Base-by-base conservation (phyloP, 352 stramenopile species). In the Pythium monospermum region DNA sequence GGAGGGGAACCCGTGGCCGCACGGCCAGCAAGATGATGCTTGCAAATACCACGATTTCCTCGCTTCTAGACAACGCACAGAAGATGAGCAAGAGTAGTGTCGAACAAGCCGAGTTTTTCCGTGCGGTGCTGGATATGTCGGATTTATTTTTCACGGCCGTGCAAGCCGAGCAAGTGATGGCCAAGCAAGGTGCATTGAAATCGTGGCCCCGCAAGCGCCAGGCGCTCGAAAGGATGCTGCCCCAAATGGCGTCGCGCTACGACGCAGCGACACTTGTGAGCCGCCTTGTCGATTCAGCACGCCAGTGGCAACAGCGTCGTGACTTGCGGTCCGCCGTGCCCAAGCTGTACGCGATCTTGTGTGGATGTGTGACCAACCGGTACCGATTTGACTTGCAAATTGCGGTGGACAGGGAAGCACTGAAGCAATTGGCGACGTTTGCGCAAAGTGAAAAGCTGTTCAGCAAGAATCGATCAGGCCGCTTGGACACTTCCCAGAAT, bases 401-500 rank as follows among this genome's bases (percentile, higher is more conserved):
- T 0, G 46, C 57, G 0, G 49, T 70, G 0, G 75, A 91, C 33
- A 60, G 76, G 4, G 48, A 64, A 1, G 76, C 72, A 12, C 61
- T 90, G 0, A 70, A 68, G 27, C 68, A 83, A 27, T 57, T 96
- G 10, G 78, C 77, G 2, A 66, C 80, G 43, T 47, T 92, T 6
- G 83, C 83, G 12, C 71, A 93, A 40, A 63, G 73, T 13, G 82
- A 96, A 32, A 87, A 87, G 39, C 55, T 67, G 22, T 87, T 85
- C 23, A 85, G 72, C 59, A 77, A 71, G 32, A 76, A 69, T 53
- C 65, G 61, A 15, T 81, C 67, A 0, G 68, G 70, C 13, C 57
- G 72, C 3, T 39, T 49, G 16, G 81, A 94, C 53, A 96, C 77
- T 2, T 91, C 78, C 2, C 83, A 95, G 58, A 80, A 89, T 16